phyloP scores from a whole-genome alignment of 208 protist genomes.

The Vickermania ingenoplastis region DNA sequence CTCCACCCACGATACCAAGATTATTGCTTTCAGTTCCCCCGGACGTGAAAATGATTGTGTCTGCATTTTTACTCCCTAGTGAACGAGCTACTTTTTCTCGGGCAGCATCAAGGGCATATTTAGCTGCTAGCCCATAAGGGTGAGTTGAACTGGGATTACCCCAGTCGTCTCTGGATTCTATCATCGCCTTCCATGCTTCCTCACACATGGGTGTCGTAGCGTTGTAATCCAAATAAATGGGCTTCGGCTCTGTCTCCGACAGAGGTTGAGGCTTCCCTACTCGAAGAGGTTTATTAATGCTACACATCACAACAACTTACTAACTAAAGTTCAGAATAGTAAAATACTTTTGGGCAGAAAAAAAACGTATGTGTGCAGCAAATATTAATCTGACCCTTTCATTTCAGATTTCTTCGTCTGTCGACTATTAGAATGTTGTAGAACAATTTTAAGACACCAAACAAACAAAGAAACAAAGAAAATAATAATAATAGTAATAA shows the following conservation, averaged over 20 bases:
- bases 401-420: too few relatives aligned
- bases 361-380: too few relatives aligned
- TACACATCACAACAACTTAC: neutral
- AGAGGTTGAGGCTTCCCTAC: conserved; percentile 46
- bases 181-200: conserved; percentile 76
- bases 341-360: neutral
- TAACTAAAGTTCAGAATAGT: conserved; percentile 4
- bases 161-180: conserved; percentile 40
- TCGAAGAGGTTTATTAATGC: conserved; percentile 41
- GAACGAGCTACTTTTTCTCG: conserved; percentile 40
- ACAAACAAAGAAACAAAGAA: too few relatives aligned
- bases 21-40: conserved; percentile 93
- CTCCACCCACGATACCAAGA: conserved; percentile 75
- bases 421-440: too few relatives aligned
- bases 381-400: too few relatives aligned
- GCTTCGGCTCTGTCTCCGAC: conserved; percentile 31
- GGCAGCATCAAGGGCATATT: conserved; percentile 68
- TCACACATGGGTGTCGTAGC: conserved; percentile 85
- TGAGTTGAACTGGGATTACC: conserved; percentile 88
- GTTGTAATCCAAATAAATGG: conserved; percentile 93
- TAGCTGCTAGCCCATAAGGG: conserved; percentile 72
- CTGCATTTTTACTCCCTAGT: conserved; percentile 26
- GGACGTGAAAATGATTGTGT: conserved; percentile 88
- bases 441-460: too few relatives aligned
- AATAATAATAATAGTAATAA: too few relatives aligned